Evolutionary conservation across 2,329 filamentous ascomycete species (phyloP).

Genomic region (Colletotrichum caudatum): DNA sequence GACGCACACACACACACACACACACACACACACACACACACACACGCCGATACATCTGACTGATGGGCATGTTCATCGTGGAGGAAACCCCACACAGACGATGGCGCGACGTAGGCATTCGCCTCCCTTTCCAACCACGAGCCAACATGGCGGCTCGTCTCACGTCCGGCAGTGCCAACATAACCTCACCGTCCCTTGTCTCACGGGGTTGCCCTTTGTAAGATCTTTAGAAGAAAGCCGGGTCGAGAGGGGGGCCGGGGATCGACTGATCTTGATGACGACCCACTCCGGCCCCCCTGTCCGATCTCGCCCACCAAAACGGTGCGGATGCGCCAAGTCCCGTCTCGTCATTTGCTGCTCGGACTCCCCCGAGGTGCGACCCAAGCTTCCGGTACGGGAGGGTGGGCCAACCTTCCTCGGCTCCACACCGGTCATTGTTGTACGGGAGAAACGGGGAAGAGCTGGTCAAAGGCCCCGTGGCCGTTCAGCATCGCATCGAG

Average conservation of each 20-base stretch:
- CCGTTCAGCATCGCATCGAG: background rate
- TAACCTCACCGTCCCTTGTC: constrained; percentile 12
- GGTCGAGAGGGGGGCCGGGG: background rate
- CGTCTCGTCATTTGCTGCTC: constrained; percentile 12
- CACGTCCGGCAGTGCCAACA: background rate
- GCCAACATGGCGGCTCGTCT: background rate
- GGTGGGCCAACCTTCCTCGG: background rate
- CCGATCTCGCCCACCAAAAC: background rate
- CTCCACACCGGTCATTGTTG: constrained; percentile 11
- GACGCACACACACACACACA: background rate
- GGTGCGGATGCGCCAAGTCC: constrained; percentile 6
- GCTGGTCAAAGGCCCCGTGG: background rate
- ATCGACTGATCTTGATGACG: constrained; percentile 10
- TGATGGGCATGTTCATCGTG: constrained; percentile 16
- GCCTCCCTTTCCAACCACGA: constrained; percentile 3
- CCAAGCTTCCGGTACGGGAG: constrained; percentile 18
- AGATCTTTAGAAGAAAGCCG: background rate
- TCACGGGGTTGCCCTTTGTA: constrained; percentile 1
- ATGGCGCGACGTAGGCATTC: constrained; percentile 19
- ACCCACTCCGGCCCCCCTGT: background rate
- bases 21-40: no score
- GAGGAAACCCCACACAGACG: constrained; percentile 22
- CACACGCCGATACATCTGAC: constrained; percentile 1
- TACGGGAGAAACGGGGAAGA: background rate
- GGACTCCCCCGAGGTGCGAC: constrained; percentile 5